Percentiles rank a stretch among this genome's conserved stretches.
Conservation (phyloP, 257 asterid species). For the Solanum clarkiae region DNA sequence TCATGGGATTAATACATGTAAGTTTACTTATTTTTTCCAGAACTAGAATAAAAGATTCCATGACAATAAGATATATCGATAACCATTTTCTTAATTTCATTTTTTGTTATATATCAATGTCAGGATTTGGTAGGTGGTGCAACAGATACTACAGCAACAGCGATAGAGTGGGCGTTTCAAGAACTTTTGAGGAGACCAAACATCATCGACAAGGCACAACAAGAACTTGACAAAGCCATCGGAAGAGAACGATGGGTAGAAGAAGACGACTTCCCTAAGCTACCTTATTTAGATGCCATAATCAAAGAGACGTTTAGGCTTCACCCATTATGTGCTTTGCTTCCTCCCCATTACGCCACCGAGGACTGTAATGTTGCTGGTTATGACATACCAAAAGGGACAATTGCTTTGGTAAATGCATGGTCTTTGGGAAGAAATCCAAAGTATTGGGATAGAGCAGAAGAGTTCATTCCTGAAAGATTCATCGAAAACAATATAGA, state of each 20-base stretch:
- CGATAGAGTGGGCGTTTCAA: slow-evolving; percentile 21
- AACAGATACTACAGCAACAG: slow-evolving; percentile 14
- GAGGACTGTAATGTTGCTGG: not conserved
- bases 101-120: not conserved
- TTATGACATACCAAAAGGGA: not conserved
- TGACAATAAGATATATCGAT: not conserved
- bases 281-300: not conserved
- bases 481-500: not conserved
- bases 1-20: not conserved
- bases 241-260: not conserved
- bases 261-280: not conserved
- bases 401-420: not conserved
- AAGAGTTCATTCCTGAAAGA: not conserved
- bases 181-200: slow-evolving; percentile 17
- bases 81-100: not conserved
- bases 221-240: not conserved
- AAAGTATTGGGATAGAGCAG: not conserved
- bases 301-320: not conserved
- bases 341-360: not conserved
- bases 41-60: not conserved
- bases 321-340: not conserved
- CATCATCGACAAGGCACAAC: not conserved
- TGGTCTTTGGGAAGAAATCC: not conserved
- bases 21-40: not conserved
- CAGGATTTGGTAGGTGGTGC: slow-evolving; percentile 13